phyloP scores from a whole-genome alignment of 2,329 filamentous ascomycete genomes.

The Lecanicillium sp. region DNA sequence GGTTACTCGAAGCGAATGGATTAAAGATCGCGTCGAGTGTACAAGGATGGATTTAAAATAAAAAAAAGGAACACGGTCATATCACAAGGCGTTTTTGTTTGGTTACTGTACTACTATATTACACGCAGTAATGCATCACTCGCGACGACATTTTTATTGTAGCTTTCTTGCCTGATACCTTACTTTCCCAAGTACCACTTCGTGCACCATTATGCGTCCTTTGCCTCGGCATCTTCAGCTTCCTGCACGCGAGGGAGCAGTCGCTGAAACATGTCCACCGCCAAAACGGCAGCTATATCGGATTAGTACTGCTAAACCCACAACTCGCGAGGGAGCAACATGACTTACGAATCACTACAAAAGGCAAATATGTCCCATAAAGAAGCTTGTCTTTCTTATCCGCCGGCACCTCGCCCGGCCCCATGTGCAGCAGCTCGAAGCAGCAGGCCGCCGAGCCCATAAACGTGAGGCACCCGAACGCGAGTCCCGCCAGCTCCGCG shows the following conservation, averaged over 20 bases:
- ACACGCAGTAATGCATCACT: no score
- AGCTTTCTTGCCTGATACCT: no score
- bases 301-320: not conserved
- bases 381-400: constrained; percentile 42
- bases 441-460: constrained; percentile 48
- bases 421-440: constrained; percentile 45
- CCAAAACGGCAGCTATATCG: constrained; percentile 42
- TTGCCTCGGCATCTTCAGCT: constrained; percentile 34
- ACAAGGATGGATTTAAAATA: not conserved
- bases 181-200: no score
- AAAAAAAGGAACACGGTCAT: no score
- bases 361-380: constrained; percentile 46
- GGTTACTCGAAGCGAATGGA: constrained; percentile 52
- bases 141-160: no score
- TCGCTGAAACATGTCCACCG: constrained; percentile 49
- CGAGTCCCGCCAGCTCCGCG: constrained; percentile 45
- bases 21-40: constrained; percentile 19
- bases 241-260: constrained; percentile 38
- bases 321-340: not conserved
- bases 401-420: constrained; percentile 35
- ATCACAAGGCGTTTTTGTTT: no score
- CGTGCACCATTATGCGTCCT: not conserved
- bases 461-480: constrained; percentile 45
- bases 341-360: constrained; percentile 46
- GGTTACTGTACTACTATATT: no score